These are phyloP conservation scores for Nitzschia palea DNA, from an alignment of 108 stramenopile genomes.

Conservation along the genomic window DNA sequence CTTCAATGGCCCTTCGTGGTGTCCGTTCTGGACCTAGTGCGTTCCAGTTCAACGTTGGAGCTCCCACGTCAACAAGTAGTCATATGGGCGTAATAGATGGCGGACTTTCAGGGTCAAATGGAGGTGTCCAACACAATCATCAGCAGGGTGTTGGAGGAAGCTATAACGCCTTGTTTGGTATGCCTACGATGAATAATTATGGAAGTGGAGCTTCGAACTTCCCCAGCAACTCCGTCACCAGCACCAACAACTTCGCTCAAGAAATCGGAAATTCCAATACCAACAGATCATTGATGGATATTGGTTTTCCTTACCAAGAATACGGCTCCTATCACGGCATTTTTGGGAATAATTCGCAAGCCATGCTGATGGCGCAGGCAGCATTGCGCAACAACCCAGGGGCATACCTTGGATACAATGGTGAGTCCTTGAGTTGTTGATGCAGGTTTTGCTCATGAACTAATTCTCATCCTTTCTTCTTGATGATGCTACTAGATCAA, in stretches of 20 bases:
- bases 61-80: neutral
- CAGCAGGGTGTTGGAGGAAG: neutral
- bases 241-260: neutral
- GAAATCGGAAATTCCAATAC: neutral
- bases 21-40: slow-evolving; percentile 22
- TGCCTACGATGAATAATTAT: slow-evolving; percentile 1
- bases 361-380: slow-evolving; percentile 18
- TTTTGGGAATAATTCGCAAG: slow-evolving; percentile 4
- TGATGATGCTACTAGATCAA: neutral
- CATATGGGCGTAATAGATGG: neutral
- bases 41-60: neutral
- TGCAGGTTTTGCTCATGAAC: neutral
- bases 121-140: neutral
- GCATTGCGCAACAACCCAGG: neutral
- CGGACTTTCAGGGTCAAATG: neutral
- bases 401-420: neutral
- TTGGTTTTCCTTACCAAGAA: slow-evolving; percentile 10
- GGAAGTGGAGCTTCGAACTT: neutral
- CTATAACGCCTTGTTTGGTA: neutral
- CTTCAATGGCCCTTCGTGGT: slow-evolving; percentile 24
- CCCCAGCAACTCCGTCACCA: neutral
- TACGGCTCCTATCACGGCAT: neutral
- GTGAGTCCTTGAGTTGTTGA: neutral
- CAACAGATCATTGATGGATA: slow-evolving; percentile 15
- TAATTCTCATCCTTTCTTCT: neutral